phyloP scores from a whole-genome alignment of 345 rosid genomes.

The Viola odorata region DNA sequence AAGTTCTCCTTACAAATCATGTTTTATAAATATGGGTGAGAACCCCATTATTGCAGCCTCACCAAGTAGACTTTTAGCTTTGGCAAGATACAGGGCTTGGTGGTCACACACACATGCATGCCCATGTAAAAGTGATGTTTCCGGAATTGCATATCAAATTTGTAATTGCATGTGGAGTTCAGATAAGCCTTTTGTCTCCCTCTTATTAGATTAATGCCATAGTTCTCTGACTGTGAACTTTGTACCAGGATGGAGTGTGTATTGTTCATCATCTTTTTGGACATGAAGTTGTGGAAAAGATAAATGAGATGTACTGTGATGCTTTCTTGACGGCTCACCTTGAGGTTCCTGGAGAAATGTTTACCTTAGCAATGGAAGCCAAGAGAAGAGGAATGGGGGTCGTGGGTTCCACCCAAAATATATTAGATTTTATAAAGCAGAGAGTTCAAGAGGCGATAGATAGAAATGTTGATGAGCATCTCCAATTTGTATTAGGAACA shows the following conservation, averaged over 20 bases:
- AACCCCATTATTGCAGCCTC: no score
- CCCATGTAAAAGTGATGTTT: not conserved
- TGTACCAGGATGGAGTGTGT: slow-evolving; percentile 77
- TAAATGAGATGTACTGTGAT: slow-evolving; percentile 79
- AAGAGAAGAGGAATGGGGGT: slow-evolving; percentile 93
- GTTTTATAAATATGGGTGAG: no score
- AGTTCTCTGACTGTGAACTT: slow-evolving; percentile 7
- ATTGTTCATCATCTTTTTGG: slow-evolving; percentile 94
- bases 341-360: slow-evolving; percentile 99
- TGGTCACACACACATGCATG: not conserved
- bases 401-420: slow-evolving; percentile 90
- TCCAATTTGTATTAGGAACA: slow-evolving; percentile 89
- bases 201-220: not conserved
- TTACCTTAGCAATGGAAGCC: slow-evolving; percentile 92
- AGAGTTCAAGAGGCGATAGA: slow-evolving; percentile 82
- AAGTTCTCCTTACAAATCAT: no score
- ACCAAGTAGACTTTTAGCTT: not conserved
- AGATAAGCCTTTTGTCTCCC: not conserved
- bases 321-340: slow-evolving; percentile 94
- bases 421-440: slow-evolving; percentile 74
- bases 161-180: no score
- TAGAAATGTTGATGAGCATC: slow-evolving; percentile 69
- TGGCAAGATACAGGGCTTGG: not conserved
- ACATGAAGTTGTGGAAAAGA: slow-evolving; percentile 79
- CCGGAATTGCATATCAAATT: no score